Evolutionary conservation across 2,329 filamentous ascomycete genomes (phyloP).

Genomic region (Fonsecaea monophora): DNA sequence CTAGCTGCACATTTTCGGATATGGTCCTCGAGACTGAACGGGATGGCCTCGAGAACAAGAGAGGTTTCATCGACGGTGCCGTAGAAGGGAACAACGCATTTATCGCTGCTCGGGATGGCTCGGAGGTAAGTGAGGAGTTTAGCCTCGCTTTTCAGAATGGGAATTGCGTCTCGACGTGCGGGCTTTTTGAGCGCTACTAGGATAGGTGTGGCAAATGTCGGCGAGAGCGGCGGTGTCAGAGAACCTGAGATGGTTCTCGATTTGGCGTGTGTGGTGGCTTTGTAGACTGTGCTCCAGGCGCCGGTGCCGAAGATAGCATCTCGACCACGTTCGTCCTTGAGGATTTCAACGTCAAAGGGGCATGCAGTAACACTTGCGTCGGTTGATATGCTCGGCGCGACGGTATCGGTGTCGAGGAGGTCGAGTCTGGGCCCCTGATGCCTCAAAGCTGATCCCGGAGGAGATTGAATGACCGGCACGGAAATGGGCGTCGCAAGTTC

Average conservation of each 20-base stretch:
- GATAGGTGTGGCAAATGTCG: slow-evolving; percentile 25
- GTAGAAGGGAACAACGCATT: slow-evolving; percentile 53
- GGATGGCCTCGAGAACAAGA: slow-evolving; percentile 55
- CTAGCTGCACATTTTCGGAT: slow-evolving; percentile 47
- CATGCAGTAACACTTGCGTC: slow-evolving; percentile 29
- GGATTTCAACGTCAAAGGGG: slow-evolving; percentile 36
- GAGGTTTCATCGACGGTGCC: slow-evolving; percentile 51
- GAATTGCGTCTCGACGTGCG: slow-evolving; percentile 48
- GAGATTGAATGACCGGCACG: neutral
- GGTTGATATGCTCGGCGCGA: neutral
- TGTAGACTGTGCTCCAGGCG: slow-evolving; percentile 57
- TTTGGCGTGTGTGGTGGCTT: slow-evolving; percentile 41
- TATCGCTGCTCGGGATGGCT: slow-evolving; percentile 43
- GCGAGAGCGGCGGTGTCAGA: slow-evolving; percentile 47
- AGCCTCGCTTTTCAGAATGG: slow-evolving; percentile 53
- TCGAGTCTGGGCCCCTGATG: slow-evolving; percentile 8
- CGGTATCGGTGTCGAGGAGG: slow-evolving; percentile 26
- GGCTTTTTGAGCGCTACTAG: slow-evolving; percentile 56
- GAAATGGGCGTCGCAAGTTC: slow-evolving; percentile 11
- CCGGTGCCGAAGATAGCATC: slow-evolving; percentile 53
- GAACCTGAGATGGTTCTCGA: slow-evolving; percentile 8
- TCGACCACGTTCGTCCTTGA: slow-evolving; percentile 38
- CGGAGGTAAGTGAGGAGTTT: slow-evolving; percentile 50
- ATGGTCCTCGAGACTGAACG: slow-evolving; percentile 51
- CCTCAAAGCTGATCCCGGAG: neutral